phyloP scores from a whole-genome alignment of 2,329 filamentous ascomycete species.

The Phaeomoniella chlamydospora region DNA sequence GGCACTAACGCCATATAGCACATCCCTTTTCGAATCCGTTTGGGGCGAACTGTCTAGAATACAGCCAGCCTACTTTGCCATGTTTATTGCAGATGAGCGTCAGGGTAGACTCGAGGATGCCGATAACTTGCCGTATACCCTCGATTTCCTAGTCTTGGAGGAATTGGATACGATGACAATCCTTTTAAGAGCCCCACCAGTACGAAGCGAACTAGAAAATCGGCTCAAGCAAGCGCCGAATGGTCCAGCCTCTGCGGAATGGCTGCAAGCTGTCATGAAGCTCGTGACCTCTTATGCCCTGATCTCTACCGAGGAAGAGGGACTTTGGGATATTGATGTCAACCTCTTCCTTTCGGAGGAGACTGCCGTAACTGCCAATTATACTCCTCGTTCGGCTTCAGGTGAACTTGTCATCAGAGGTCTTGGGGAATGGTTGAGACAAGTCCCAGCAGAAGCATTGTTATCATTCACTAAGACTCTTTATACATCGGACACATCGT shows the following conservation, averaged over 20 bases:
- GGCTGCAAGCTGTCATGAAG: conserved; percentile 80
- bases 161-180: conserved; percentile 91
- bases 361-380: conserved; percentile 87
- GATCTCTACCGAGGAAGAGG: conserved; percentile 85
- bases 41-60: conserved; percentile 77
- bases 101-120: conserved; percentile 82
- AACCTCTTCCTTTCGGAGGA: conserved; percentile 93
- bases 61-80: conserved; percentile 57
- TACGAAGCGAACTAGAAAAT: conserved; percentile 75
- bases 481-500: conserved; percentile 39
- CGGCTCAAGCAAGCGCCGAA: conserved; percentile 51
- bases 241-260: conserved; percentile 51
- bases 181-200: conserved; percentile 73
- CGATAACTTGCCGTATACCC: conserved; percentile 81
- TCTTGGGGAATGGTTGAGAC: conserved; percentile 74
- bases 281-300: conserved; percentile 74
- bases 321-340: conserved; percentile 90
- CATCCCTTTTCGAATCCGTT: conserved; percentile 67
- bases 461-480: conserved; percentile 61
- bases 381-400: conserved; percentile 83
- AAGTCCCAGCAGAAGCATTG: conserved; percentile 62
- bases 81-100: conserved; percentile 74
- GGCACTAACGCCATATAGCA: conserved; percentile 69
- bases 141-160: conserved; percentile 86
- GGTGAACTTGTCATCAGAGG: conserved; percentile 79